Conservation (phyloP, 2,329 filamentous ascomycete genomes). For the Fusarium tanahbumbuense region DNA sequence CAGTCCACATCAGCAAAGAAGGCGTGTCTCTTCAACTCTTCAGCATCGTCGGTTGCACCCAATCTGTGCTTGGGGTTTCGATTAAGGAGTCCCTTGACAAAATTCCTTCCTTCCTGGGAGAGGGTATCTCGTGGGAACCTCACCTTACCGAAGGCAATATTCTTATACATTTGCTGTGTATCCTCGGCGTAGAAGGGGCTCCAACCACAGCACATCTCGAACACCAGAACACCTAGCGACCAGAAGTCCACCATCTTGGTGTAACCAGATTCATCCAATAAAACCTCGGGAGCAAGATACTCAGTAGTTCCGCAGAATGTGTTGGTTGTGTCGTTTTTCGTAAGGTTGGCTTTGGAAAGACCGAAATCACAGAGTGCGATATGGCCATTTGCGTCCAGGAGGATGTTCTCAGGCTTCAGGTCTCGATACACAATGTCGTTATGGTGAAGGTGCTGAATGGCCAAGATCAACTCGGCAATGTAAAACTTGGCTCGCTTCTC, state of each 20-base stretch:
- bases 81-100: constrained; percentile 97
- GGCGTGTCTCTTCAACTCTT: constrained; percentile 91
- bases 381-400: constrained; percentile 96
- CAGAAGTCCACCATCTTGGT: constrained; percentile 99
- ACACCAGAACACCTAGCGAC: constrained; percentile 96
- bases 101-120: constrained; percentile 94
- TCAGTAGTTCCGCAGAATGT: constrained; percentile 99
- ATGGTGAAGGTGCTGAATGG: constrained; percentile 93
- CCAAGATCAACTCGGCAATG: constrained; percentile 95
- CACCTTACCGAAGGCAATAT: constrained; percentile 99
- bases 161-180: constrained; percentile 99
- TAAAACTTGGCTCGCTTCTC: constrained; percentile 98
- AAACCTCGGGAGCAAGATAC: constrained; percentile 93
- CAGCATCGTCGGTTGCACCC: constrained; percentile 89
- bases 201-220: constrained; percentile 99
- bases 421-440: constrained; percentile 99
- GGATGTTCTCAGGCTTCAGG: constrained; percentile 96
- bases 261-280: constrained; percentile 95
- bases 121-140: constrained; percentile 94
- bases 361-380: constrained; percentile 98
- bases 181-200: constrained; percentile 99
- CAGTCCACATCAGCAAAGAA: constrained; percentile 97
- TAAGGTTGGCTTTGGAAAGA: constrained; percentile 95
- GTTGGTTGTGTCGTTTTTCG: constrained; percentile 97
- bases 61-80: constrained; percentile 96